Evolutionary conservation across 1,284 basidiomycete genomes (phyloP), one percentile per base, ranked within the genome.

Genomic region (Irpex rosettiformis): DNA sequence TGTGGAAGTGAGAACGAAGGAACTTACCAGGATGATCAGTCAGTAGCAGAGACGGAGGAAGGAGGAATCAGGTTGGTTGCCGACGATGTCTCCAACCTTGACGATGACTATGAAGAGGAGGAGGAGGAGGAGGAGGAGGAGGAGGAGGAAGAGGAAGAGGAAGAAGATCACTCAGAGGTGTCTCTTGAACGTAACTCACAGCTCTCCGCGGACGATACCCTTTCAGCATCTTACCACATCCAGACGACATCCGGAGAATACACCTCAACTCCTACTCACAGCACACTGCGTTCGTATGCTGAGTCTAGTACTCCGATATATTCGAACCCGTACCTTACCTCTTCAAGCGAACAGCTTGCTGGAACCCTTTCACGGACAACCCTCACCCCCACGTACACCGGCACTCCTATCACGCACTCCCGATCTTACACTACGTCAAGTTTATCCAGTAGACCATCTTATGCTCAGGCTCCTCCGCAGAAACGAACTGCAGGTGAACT

Each of bases 401-500:
- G 24, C 45, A 47, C 45, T 47, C 45, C 45, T 6, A 21, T 47
- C 21, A 21, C 45, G 21, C 24, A 47, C 21, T 47, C 45, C 24
- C 45, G 45, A 11, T 47, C 45, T 3, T 47, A 47, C 24, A 47
- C 45, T 21, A 21, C 45, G 21, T 47, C 45, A 13, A 47, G 45
- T 25, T 21, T 25, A 3, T 21, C 18, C 1, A 21, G 24, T 25
- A 13, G 45, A 11, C 24, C 45, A 2, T 11, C 18, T 4, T 25
- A 47, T 47, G 21, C 33, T 27, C 56, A 16, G 27, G 42, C 24
- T 22, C 18, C 27, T 22, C 27, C 43, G 45, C 55, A 47, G 28
- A 45, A 30, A 25, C 55, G 55, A 30, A 49, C 47, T n/a, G 33
- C 55, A 18, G 52, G 57, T 25, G 57, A 58, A 27, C 57, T 58